phyloP scores from a whole-genome alignment of 768 basidiomycete species.

The Collybia sordida region DNA sequence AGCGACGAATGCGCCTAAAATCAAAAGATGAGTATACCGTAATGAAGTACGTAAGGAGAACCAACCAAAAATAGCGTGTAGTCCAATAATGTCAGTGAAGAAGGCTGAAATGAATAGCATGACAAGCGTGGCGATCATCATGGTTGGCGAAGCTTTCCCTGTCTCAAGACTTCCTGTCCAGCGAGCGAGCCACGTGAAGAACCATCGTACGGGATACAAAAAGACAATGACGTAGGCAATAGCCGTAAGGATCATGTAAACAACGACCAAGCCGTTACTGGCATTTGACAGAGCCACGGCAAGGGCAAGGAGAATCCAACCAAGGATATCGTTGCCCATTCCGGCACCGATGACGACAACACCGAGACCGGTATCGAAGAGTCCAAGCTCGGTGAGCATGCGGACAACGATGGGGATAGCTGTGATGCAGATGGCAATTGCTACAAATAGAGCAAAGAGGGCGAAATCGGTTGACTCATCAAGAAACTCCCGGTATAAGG shows the following conservation, averaged over 20 bases:
- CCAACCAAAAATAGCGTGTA: conserved; percentile 63
- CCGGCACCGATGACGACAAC: conserved; percentile 59
- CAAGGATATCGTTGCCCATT: conserved; percentile 49
- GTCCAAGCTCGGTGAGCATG: conserved; percentile 58
- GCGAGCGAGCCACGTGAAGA: conserved; percentile 59
- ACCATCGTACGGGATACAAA: conserved; percentile 60
- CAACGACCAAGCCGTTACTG: conserved; percentile 63
- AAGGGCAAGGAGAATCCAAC: conserved; percentile 73
- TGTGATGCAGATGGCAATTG: conserved; percentile 52
- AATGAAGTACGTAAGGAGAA: not conserved
- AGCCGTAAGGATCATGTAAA: conserved; percentile 73
- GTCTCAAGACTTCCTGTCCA: no score
- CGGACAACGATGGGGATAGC: conserved; percentile 54
- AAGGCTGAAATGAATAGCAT: conserved; percentile 76
- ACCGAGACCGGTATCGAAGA: conserved; percentile 58
- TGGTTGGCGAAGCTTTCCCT: conserved; percentile 16
- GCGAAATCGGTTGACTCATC: conserved; percentile 43
- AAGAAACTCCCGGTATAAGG: conserved; percentile 52
- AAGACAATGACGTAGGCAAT: conserved; percentile 66
- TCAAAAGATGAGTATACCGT: conserved; percentile 2
- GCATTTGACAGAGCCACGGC: conserved; percentile 84
- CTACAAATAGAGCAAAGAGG: conserved; percentile 61
- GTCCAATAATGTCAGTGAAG: conserved; percentile 83
- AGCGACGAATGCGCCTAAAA: conserved; percentile 73
- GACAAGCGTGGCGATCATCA: conserved; percentile 79